Percentiles rank a stretch among this genome's conserved stretches.
Evolutionary conservation across 768 basidiomycete species (phyloP).

Genomic region (Pleurotus pulmonarius): DNA sequence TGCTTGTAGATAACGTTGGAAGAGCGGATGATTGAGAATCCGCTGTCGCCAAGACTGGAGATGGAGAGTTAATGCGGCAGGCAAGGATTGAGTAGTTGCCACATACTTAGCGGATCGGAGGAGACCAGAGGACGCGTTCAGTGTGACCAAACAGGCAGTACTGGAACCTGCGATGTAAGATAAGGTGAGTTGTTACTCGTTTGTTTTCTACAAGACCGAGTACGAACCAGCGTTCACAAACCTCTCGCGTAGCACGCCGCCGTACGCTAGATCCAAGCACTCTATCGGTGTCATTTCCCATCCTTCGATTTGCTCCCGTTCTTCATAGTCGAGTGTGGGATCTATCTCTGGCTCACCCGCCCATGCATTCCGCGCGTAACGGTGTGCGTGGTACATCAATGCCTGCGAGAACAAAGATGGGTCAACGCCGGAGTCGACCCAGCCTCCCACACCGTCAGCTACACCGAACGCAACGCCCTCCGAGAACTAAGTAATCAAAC

Average conservation of each 20-base stretch:
- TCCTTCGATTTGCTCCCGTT: slow-evolving; percentile 63
- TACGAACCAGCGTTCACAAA: slow-evolving; percentile 62
- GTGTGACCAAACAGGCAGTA: slow-evolving; percentile 72
- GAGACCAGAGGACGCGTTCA: slow-evolving; percentile 72
- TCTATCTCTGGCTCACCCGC: slow-evolving; percentile 82
- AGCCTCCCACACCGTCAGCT: slow-evolving; percentile 93
- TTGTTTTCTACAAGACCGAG: slow-evolving; percentile 19
- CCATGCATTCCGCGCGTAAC: slow-evolving; percentile 71
- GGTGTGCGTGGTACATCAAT: slow-evolving; percentile 82
- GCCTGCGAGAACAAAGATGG: slow-evolving; percentile 89
- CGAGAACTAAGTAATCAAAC: slow-evolving; percentile 27
- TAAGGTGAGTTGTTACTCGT: slow-evolving; percentile 14
- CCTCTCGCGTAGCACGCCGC: slow-evolving; percentile 65
- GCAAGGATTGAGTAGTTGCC: not conserved
- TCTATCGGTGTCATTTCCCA: slow-evolving; percentile 72
- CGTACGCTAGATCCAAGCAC: slow-evolving; percentile 70
- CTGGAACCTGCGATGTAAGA: slow-evolving; percentile 61
- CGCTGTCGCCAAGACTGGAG: slow-evolving; percentile 73
- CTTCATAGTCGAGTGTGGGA: slow-evolving; percentile 70
- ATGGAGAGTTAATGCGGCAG: not conserved
- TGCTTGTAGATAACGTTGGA: slow-evolving; percentile 57
- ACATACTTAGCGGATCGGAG: slow-evolving; percentile 76
- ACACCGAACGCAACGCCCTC: slow-evolving; percentile 81
- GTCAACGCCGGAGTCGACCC: slow-evolving; percentile 81
- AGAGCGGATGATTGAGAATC: slow-evolving; percentile 67